Evolutionary conservation across 2,329 filamentous ascomycete genomes (phyloP).

Genomic region (Phyllosticta paracitricarpa): DNA sequence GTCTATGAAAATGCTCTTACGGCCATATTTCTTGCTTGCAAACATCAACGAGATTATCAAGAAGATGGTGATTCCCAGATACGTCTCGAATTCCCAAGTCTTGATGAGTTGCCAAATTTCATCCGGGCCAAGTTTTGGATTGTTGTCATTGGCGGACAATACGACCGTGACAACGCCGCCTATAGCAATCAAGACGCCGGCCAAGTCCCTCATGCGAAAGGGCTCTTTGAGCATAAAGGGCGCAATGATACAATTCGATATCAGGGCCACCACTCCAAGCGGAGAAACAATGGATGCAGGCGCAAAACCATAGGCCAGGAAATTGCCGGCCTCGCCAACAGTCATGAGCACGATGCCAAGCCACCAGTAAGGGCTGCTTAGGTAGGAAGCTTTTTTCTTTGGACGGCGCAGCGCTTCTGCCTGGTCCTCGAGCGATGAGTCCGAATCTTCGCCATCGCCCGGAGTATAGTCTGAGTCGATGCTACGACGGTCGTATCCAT

Average conservation of each 20-base stretch:
- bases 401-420: slow-evolving; percentile 20
- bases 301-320: slow-evolving; percentile 93
- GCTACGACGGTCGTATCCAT: not conserved
- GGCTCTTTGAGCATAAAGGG: slow-evolving; percentile 86
- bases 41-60: slow-evolving; percentile 72
- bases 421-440: slow-evolving; percentile 24
- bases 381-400: slow-evolving; percentile 57
- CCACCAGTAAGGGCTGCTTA: slow-evolving; percentile 95
- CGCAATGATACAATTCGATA: slow-evolving; percentile 95
- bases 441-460: not conserved
- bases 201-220: slow-evolving; percentile 75
- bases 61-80: slow-evolving; percentile 63
- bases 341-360: slow-evolving; percentile 85
- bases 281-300: slow-evolving; percentile 96
- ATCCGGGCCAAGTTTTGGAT: slow-evolving; percentile 81
- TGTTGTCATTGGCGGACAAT: slow-evolving; percentile 77
- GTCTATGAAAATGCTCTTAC: slow-evolving; percentile 80
- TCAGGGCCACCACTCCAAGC: slow-evolving; percentile 87
- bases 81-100: slow-evolving; percentile 81
- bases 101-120: slow-evolving; percentile 87
- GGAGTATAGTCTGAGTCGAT: not conserved
- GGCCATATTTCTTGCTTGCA: slow-evolving; percentile 74
- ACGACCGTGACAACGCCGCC: slow-evolving; percentile 86
- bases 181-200: slow-evolving; percentile 80
- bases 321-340: slow-evolving; percentile 89